Base-by-base conservation (phyloP, 176 grass and related monocot genomes). In the Stipa capillata region DNA sequence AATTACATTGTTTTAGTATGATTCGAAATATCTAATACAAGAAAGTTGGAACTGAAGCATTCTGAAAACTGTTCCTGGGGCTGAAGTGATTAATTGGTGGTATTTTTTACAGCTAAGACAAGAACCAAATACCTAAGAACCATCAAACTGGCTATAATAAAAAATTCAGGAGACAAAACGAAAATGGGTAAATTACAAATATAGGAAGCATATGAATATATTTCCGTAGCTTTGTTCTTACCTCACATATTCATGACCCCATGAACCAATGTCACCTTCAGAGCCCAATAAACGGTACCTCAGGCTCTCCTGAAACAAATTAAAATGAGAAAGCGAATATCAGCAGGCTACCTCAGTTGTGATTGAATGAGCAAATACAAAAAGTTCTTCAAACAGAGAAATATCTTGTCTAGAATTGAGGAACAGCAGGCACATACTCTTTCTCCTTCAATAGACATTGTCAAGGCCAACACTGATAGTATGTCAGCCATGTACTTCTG, bases 201-300 rank as follows among this genome's bases (percentile, higher is more conserved):
- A 54, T 16, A 27, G 62, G 9, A 18, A 83, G 43, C 20, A 42
- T 39, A 8, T 3, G 39, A 54, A 42, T n/a, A 27, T 29, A 56
- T 50, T 24, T 6, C 2, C 24, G 17, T 34, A 56, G 53, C 20
- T 40, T 15, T 57, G 37, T 68, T 27, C 67, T 76, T 89, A 98
- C 96, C 96, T 93, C 7, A 94, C 96, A 66, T 98, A 98, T 69
- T 98, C 92, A 79, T 98, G 96, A 61, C 92, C 92, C 97, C 97
- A 99, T n/a, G 90, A 95, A 41, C 97, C 92, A 68, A 99, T 95
- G 40, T 99, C 92, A 25, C 92, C 96, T 74, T 98, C 96, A 68
- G 87, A 94, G 2, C 96, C 96, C 85, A 98, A 51, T 18, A 99
- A 69, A 71, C 92, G 86, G 32, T 88, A 99, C 72, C 93, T 99